Conservation (phyloP, 257 asterid species). For the Solanum sejunctum region DNA sequence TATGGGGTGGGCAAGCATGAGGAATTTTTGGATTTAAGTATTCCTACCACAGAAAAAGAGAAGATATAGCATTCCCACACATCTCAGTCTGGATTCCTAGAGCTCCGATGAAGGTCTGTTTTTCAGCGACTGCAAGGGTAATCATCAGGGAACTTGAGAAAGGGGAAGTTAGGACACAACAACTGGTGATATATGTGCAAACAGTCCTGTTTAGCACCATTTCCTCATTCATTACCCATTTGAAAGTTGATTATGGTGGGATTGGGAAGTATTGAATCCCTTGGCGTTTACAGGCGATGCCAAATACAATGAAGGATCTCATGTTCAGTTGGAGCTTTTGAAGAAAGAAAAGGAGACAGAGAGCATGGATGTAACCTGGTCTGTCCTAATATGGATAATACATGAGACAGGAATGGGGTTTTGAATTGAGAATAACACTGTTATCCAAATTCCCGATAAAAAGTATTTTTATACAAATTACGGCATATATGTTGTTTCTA, state of each 20-base stretch:
- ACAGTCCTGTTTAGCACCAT: neutral
- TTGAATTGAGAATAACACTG: neutral
- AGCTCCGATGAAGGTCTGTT: neutral
- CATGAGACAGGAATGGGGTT: neutral
- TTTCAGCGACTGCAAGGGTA: neutral
- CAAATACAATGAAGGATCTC: neutral
- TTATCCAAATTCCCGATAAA: neutral
- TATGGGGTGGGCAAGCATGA: neutral
- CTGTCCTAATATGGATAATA: neutral
- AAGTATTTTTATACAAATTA: neutral
- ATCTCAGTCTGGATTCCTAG: neutral
- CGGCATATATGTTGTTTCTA: neutral
- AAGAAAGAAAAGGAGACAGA: neutral
- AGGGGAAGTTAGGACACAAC: neutral
- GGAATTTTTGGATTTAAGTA: neutral
- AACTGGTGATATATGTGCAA: neutral
- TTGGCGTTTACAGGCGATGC: neutral
- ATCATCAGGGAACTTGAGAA: neutral
- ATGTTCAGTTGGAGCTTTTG: neutral
- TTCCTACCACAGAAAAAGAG: neutral
- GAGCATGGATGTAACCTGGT: neutral
- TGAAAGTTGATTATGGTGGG: neutral
- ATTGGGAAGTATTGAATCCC: neutral
- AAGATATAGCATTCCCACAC: neutral
- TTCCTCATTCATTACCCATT: neutral